Conservation (phyloP, 345 rosid genomes). For the Geranium brycei region DNA sequence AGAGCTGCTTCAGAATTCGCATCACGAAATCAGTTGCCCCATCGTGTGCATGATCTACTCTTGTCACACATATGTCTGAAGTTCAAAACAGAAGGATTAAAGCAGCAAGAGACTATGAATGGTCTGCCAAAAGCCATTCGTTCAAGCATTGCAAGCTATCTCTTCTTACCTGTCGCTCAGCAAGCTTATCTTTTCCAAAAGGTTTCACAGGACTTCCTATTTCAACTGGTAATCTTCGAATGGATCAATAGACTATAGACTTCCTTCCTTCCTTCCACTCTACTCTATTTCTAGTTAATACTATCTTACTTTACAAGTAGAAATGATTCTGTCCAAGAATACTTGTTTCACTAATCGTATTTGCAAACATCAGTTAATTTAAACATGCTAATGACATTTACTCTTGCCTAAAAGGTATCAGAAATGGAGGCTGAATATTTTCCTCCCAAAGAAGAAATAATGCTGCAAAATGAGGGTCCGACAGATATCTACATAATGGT, state of each 20-base stretch:
- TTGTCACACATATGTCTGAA: constrained; percentile 76
- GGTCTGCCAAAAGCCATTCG: constrained; percentile 88
- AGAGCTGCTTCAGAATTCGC: constrained; percentile 88
- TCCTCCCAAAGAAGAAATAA: constrained; percentile 73
- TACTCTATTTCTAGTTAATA: neutral
- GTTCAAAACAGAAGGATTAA: constrained; percentile 82
- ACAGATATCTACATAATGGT: constrained; percentile 73
- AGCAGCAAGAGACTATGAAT: constrained; percentile 79
- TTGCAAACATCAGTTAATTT: neutral
- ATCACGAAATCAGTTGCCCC: constrained; percentile 67
- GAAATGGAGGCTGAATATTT: constrained; percentile 92
- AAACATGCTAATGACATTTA: constrained; percentile 10
- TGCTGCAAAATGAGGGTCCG: constrained; percentile 68
- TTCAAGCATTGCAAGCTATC: constrained; percentile 69
- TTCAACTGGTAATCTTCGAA: constrained; percentile 59
- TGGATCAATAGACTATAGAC: neutral
- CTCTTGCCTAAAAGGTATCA: constrained; percentile 39
- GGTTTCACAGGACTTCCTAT: constrained; percentile 74
- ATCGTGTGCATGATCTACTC: constrained; percentile 68
- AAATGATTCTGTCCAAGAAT: too few relatives aligned
- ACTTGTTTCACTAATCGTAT: neutral
- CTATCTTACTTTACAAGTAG: too few relatives aligned
- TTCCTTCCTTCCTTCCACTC: too few relatives aligned
- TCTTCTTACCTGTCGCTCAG: constrained; percentile 57
- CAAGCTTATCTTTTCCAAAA: constrained; percentile 61